Evolutionary conservation across 192 early-diverging fungal species (phyloP).

Genomic region (Diversispora eburnea): DNA sequence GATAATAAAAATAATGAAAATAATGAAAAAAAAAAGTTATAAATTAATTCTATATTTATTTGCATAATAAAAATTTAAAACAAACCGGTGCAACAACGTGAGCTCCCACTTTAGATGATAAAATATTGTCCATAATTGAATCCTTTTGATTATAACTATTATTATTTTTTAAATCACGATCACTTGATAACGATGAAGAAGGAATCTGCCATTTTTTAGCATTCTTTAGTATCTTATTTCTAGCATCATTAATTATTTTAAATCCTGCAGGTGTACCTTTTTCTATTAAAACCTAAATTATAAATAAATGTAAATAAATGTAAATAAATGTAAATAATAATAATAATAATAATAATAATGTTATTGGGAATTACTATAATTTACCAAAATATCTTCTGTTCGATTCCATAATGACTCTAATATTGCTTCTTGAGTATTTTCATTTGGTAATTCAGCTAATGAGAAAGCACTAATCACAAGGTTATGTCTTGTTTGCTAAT

Average conservation of each 20-base stretch:
- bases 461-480: conserved; percentile 75
- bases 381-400: conserved; percentile 70
- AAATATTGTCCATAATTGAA: conserved; percentile 13
- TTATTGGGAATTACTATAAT: conserved; percentile 48
- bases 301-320: not conserved
- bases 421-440: conserved; percentile 57
- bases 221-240: conserved; percentile 60
- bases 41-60: not conserved
- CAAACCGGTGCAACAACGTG: conserved; percentile 79
- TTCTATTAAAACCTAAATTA: conserved; percentile 66
- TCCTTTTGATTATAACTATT: conserved; percentile 33
- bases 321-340: not conserved
- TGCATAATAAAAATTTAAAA: not conserved
- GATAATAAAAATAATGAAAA: not conserved
- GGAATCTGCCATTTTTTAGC: conserved; percentile 30
- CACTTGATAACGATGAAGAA: too few relatives aligned
- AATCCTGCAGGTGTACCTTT: conserved; percentile 74
- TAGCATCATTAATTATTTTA: conserved; percentile 60
- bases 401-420: conserved; percentile 75
- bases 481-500: conserved; percentile 44
- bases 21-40: not conserved
- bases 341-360: not conserved
- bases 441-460: conserved; percentile 68
- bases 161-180: not conserved
- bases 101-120: conserved; percentile 23